Evolutionary conservation across 2,329 filamentous ascomycete genomes (phyloP).

Genomic region (Periglandula ipomoeae): DNA sequence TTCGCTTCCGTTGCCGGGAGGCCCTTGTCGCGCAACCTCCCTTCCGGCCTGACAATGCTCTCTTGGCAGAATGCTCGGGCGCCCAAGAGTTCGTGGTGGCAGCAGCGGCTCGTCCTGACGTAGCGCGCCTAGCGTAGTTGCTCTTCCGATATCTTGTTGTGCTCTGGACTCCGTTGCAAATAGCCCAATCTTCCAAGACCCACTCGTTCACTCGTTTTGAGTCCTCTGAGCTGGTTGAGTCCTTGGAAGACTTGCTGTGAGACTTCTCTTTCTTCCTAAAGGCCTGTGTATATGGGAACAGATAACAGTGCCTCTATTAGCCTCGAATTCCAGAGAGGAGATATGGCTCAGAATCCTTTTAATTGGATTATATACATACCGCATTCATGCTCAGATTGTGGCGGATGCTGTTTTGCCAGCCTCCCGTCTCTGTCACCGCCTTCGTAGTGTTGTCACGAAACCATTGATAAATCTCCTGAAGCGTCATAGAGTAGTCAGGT

Average conservation of each 20-base stretch:
- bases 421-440: conserved; percentile 63
- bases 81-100: conserved; percentile 12
- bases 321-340: conserved; percentile 2
- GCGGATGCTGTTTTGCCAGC: conserved; percentile 93
- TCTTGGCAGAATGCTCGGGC: conserved; percentile 19
- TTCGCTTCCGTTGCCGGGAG: conserved; percentile 16
- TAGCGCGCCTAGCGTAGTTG: conserved; percentile 21
- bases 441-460: conserved; percentile 76
- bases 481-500: conserved; percentile 58
- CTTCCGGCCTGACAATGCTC: conserved; percentile 23
- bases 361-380: conserved; percentile 41
- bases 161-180: conserved; percentile 66
- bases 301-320: too few species aligned
- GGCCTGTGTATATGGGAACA: conserved; percentile 19
- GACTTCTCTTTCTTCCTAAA: conserved; percentile 30
- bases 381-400: conserved; percentile 95
- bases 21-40: conserved; percentile 24
- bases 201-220: conserved; percentile 65
- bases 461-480: conserved; percentile 88
- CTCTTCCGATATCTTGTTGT: conserved; percentile 69
- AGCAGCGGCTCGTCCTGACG: conserved; percentile 6
- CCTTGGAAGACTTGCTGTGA: conserved; percentile 16
- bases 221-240: conserved; percentile 16
- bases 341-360: background rate
- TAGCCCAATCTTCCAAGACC: conserved; percentile 63